phyloP scores from a whole-genome alignment of 176 grass and related monocot genomes.

The Tillandsia leiboldiana region DNA sequence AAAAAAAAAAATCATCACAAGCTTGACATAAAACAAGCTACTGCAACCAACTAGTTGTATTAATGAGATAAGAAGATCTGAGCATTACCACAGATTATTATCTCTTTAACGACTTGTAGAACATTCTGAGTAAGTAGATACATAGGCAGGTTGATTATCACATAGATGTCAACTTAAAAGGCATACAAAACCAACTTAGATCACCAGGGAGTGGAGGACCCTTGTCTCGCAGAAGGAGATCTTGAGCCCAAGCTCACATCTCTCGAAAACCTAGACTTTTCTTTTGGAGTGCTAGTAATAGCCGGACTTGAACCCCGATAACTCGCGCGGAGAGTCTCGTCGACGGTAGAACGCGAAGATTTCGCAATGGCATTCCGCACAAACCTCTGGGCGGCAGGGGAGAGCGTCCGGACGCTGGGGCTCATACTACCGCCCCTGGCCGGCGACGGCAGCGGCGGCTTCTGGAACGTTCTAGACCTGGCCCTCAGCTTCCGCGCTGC shows the following conservation, averaged over 20 bases:
- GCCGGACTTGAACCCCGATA: conserved; percentile 66
- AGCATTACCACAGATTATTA: too few relatives aligned
- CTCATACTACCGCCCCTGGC: conserved; percentile 71
- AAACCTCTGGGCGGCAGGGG: conserved; percentile 82
- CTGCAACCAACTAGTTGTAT: too few relatives aligned
- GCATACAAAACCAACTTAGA: background rate
- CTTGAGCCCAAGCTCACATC: conserved; percentile 49
- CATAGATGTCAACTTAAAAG: background rate
- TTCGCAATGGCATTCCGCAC: conserved; percentile 76
- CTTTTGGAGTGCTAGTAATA: conserved; percentile 53
- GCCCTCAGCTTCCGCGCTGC: conserved; percentile 82
- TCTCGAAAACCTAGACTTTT: conserved; percentile 73
- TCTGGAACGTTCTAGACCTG: conserved; percentile 50
- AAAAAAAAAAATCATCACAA: too few relatives aligned
- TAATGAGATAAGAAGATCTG: too few relatives aligned
- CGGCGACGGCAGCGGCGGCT: conserved; percentile 69
- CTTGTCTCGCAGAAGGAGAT: conserved; percentile 59
- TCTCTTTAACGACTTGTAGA: too few relatives aligned
- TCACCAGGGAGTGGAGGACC: conserved; percentile 72
- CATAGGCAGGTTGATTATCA: background rate
- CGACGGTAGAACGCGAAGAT: conserved; percentile 41
- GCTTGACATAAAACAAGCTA: too few relatives aligned
- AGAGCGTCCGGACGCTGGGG: conserved; percentile 55
- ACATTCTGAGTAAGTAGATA: too few relatives aligned
- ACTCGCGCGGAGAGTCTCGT: conserved; percentile 88